Conservation (phyloP, 768 basidiomycete species). For the Termitomyces heimii region DNA sequence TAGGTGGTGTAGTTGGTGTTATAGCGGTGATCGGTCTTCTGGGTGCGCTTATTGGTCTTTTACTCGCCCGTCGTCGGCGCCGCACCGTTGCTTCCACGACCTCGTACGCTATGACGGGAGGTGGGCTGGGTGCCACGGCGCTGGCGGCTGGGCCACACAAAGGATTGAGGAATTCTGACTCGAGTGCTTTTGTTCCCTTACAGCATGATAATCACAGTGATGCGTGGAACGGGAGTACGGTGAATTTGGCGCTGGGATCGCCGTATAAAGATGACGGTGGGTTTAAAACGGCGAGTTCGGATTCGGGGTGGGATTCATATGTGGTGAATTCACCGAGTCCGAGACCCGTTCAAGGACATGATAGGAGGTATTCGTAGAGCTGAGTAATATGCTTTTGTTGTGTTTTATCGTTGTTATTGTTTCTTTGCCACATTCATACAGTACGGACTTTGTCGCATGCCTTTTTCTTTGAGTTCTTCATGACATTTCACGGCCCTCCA, state of each 20-base stretch:
- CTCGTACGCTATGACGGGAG: conserved; percentile 19
- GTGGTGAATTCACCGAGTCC: conserved; percentile 14
- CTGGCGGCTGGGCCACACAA: conserved; percentile 18
- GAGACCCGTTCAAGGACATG: background rate
- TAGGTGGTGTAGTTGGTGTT: conserved; percentile 48
- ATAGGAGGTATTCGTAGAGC: conserved; percentile 8
- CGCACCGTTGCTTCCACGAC: conserved; percentile 29
- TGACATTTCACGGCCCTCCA: conserved; percentile 2
- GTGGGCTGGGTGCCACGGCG: conserved; percentile 9
- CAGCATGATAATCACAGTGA: conserved; percentile 54
- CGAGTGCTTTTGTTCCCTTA: conserved; percentile 68
- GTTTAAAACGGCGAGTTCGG: conserved; percentile 26
- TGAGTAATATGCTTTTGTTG: conserved; percentile 7
- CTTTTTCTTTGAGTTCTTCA: background rate
- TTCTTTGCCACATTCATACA: background rate
- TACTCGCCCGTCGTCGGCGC: conserved; percentile 45
- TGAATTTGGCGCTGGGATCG: conserved; percentile 29
- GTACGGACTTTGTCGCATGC: conserved; percentile 4
- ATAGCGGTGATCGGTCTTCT: conserved; percentile 45
- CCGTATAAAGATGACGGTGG: conserved; percentile 27
- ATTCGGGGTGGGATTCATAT: conserved; percentile 27
- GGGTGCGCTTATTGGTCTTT: conserved; percentile 49
- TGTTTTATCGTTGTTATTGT: background rate
- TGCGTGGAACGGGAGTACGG: conserved; percentile 53
- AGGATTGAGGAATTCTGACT: conserved; percentile 47